Conservation (phyloP, 2,329 filamentous ascomycete genomes). For the Colletotrichum horii region DNA sequence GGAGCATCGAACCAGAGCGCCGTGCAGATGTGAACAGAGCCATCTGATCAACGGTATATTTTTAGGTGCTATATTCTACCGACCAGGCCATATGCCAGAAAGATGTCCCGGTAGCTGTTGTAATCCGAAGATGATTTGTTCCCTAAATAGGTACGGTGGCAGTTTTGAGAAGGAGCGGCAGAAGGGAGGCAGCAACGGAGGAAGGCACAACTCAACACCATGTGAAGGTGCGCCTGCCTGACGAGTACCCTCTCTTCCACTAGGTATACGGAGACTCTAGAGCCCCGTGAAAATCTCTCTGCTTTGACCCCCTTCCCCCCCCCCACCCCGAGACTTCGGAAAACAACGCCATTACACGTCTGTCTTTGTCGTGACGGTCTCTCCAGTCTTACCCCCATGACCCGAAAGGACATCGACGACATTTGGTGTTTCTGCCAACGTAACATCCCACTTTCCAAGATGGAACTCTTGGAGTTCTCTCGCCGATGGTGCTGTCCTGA, state of each 20-base stretch:
- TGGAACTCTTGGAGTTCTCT: conserved; percentile 32
- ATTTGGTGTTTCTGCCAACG: conserved; percentile 16
- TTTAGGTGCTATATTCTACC: not conserved
- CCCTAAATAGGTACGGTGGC: not conserved
- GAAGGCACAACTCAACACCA: not conserved
- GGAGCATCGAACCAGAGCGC: not conserved
- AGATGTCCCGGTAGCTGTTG: not conserved
- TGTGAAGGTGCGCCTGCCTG: too few relatives aligned
- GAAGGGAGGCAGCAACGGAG: not conserved
- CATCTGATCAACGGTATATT: not conserved
- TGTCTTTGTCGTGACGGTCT: not conserved
- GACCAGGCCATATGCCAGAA: not conserved
- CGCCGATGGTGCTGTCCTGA: conserved; percentile 27
- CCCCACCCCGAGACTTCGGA: not conserved
- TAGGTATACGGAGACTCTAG: too few relatives aligned
- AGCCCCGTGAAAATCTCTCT: not conserved
- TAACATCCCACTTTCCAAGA: conserved; percentile 35
- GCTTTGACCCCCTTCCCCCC: too few relatives aligned
- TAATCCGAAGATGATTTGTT: not conserved
- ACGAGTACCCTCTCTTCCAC: too few relatives aligned
- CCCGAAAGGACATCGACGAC: not conserved
- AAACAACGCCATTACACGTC: not conserved
- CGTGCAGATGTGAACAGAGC: not conserved
- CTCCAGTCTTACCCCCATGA: not conserved
- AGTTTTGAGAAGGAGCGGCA: not conserved